Base-by-base conservation (phyloP, 129 eudicot genomes). In the Arctium lappa region DNA sequence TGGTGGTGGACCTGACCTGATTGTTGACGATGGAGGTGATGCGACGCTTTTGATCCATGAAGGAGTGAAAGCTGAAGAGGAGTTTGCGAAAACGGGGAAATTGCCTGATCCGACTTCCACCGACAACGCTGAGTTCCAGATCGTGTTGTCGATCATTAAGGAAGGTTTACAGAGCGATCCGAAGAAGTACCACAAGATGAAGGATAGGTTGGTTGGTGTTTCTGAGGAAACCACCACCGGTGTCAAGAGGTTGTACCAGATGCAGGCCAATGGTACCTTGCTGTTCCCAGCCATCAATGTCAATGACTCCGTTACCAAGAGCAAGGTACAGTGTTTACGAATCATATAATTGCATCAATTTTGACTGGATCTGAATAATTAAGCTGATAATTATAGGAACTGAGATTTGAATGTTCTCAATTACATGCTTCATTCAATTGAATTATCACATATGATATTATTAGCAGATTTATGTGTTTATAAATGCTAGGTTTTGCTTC, bases 221-320 rank as follows among this genome's bases (percentile, higher is more conserved):
- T 86, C 90, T 0, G 92, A 86, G 83, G 92, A 89, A 85, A 89
- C 90, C 0, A 89, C 92, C 1, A 89, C 92, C 2, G 92, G 90
- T 1, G 90, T 89, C 9, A 87, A 89, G 92, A 89, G 92, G 85
- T 29, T 89, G 75, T 89, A 89, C 42, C 92, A 89, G 85, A 89
- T 89, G 92, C 92, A 89, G 53, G 88, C 84, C 11, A 89, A 87
- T 79, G 92, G 92, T 3, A 78, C 90, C 12, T 80, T 89, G 62
- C 48, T 88, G 68, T 88, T 88, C 77, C 87, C 91, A 15, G 91
- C 87, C 50, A 87, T 87, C 63, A 87, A 87, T 56, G 89, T 87
- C 69, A 87, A 87, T 8, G 89, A 87, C 1, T 87, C 87, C 22
- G 85, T 87, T 33, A 87, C 89, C 68, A 87, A 87, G 72, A 87